Base-by-base conservation (phyloP, 192 early-diverging fungal species). In the Globomyces pollinis-pini region DNA sequence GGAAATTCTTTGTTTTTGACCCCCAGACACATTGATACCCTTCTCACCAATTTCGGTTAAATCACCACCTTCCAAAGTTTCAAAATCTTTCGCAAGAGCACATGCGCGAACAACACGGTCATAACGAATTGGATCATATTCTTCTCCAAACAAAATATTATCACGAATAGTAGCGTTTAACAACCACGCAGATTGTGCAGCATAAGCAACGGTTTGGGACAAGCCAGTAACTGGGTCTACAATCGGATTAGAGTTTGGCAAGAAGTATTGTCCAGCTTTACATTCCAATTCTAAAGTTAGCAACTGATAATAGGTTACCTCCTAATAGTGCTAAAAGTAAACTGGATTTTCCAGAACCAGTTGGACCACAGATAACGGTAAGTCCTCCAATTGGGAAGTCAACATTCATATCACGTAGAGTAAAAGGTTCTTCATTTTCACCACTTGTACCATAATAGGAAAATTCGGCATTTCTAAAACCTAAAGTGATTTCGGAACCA, bases 321-420 rank as follows among this genome's bases (percentile, higher is more conserved):
- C 91, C 91, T 2, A 96, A 70, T 21, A 96, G 75, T 45, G 90
- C 87, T 15, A 84, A 53, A 9, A 94, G 65, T 44, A 98, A 60
- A 6, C 85, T 85, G 1, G 71, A 59, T 67, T 98, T 98, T 42
- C 96, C 96, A n/a, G 81, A 75, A 0, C 91, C 96, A 12, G 93
- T 95, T 0, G 89, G 77, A 4, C 95, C 95, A 28, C 82, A 82
- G 29, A 96, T 64, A 12, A 94, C 76, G 34, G 88, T 87, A 8
- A 89, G 32, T 49, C 16, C 49, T 13, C 57, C 66, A 0, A 43
- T 24, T 28, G 66, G 66, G 49, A 66, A 44, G 20, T 62, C 50
- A 6, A 33, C 50, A 41, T 61, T 23, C 33, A 50, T 45, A 23
- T 31, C 30, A 8, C 29, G 33, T n/a, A 50, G 30, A 2, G 15